A percentile compares a stretch with the other conserved stretches of the same genome.
Conservation (phyloP, 2,329 filamentous ascomycete genomes). For the Clonostachys rhizophaga region DNA sequence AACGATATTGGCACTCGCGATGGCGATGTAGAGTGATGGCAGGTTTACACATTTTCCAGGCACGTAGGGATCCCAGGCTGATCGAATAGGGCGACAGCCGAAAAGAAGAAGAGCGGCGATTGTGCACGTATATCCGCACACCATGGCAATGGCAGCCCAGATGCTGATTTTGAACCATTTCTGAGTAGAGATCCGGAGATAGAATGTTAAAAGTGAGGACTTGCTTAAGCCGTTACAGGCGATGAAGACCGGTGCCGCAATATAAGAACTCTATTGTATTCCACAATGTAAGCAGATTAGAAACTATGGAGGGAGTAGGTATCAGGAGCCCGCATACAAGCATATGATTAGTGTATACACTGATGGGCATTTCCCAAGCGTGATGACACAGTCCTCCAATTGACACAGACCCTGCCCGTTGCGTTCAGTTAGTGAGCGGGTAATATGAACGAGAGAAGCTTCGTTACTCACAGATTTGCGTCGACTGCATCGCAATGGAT, state of each 20-base stretch:
- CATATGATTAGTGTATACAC: constrained; percentile 11
- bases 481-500: too few species aligned
- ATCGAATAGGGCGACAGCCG: constrained; percentile 25
- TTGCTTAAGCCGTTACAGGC: constrained; percentile 27
- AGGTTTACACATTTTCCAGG: constrained; percentile 34
- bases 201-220: constrained; percentile 29
- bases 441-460: too few species aligned
- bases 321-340: constrained; percentile 4
- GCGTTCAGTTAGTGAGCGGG: too few species aligned
- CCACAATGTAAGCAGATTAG: too few species aligned
- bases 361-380: constrained; percentile 16
- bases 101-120: constrained; percentile 27
- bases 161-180: constrained; percentile 21
- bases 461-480: too few species aligned
- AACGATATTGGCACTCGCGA: constrained; percentile 39
- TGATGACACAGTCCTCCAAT: constrained; percentile 17
- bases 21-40: constrained; percentile 41
- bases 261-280: constrained; percentile 4
- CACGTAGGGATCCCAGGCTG: constrained; percentile 19
- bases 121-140: constrained; percentile 20
- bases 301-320: too few species aligned
- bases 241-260: constrained; percentile 21
- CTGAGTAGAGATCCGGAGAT: constrained; percentile 26
- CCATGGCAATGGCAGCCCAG: constrained; percentile 19
- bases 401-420: constrained; percentile 12